These are phyloP conservation scores for Claviceps sorghi DNA, from an alignment of 2,329 filamentous ascomycete genomes.

Conservation along the genomic window DNA sequence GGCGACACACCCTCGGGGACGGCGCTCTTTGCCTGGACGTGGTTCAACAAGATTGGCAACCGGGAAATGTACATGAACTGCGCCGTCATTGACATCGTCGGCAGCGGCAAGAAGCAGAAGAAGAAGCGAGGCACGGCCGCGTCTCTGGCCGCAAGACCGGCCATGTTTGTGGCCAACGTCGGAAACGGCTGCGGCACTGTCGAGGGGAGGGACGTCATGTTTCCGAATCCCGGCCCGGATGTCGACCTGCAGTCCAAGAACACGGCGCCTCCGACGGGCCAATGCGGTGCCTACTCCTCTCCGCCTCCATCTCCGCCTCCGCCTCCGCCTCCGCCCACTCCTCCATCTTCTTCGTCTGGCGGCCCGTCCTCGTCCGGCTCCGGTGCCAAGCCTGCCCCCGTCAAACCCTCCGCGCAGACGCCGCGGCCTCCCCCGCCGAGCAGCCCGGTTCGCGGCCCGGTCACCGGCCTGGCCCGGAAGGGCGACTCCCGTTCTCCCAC, in stretches of 20 bases:
- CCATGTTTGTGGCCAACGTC: slow-evolving; percentile 54
- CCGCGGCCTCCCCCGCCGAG: too few relatives aligned
- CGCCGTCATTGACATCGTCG: slow-evolving; percentile 38
- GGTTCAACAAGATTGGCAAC: slow-evolving; percentile 49
- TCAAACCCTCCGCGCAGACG: too few relatives aligned
- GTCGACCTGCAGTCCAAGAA: slow-evolving; percentile 14
- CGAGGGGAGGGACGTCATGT: slow-evolving; percentile 41
- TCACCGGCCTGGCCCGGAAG: background rate
- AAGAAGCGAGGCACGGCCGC: slow-evolving; percentile 14
- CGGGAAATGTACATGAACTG: slow-evolving; percentile 61
- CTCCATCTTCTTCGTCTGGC: background rate
- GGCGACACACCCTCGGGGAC: slow-evolving; percentile 30
- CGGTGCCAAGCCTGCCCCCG: too few relatives aligned
- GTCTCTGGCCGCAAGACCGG: slow-evolving; percentile 37
- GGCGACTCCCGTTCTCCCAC: background rate
- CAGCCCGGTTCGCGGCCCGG: background rate
- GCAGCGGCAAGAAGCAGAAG: slow-evolving; percentile 12
- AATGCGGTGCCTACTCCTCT: background rate
- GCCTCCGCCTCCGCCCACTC: background rate
- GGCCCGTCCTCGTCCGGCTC: background rate
- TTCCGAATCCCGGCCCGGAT: slow-evolving; percentile 47
- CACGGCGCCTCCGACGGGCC: background rate
- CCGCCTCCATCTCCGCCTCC: background rate
- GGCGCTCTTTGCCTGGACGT: slow-evolving; percentile 47
- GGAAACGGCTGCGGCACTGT: slow-evolving; percentile 39